Evolutionary conservation across 75 land plant genomes (phyloP), one percentile per base, ranked within the genome.

Genomic region (Gnetum montanum): DNA sequence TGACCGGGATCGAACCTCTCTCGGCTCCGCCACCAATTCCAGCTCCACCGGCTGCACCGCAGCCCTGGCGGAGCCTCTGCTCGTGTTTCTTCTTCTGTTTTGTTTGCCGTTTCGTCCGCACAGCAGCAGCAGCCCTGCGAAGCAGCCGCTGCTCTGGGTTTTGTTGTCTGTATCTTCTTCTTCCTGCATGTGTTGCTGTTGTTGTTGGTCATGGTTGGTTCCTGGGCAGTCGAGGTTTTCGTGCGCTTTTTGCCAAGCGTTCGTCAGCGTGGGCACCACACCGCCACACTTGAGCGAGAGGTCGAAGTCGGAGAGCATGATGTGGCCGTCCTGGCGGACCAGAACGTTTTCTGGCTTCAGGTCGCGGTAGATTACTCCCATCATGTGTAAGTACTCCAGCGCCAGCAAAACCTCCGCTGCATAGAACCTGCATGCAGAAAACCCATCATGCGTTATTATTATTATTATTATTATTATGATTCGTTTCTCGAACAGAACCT

Each of bases 311-410:
- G 90, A 79, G 18, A 86, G 82, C 78, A 76, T 75, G 55, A 84
- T 75, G 57, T 87, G 91, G 6, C 91, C 93, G 58, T 80, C 80
- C 35, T 67, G 74, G 46, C 79, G 34, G 6, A 88, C 69, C 8
- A 88, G 64, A 4, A 88, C 78, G 45, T 88, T 88, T 49, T 87
- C 92, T 12, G 91, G 91, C 70, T 85, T 85, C 53, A 85, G 54
- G 57, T 85, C 89, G 31, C 89, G 63, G 57, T 75, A 85, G 8
- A 86, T 75, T 20, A 86, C 79, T 1, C 88, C 88, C 81, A 81
- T 81, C 85, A 77, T 73, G 68, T 85, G 90, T 7, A 85, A 79
- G 43, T 86, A 86, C 78, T 86, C 87, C 15, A 86, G 58, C 0
- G 87, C 90, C 16, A 83, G 31, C 8, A 86, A 55, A 13, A 70